These are phyloP conservation scores for Houttuynia cordata DNA, from an alignment of 164 flowering plant genomes.

Conservation along the genomic window DNA sequence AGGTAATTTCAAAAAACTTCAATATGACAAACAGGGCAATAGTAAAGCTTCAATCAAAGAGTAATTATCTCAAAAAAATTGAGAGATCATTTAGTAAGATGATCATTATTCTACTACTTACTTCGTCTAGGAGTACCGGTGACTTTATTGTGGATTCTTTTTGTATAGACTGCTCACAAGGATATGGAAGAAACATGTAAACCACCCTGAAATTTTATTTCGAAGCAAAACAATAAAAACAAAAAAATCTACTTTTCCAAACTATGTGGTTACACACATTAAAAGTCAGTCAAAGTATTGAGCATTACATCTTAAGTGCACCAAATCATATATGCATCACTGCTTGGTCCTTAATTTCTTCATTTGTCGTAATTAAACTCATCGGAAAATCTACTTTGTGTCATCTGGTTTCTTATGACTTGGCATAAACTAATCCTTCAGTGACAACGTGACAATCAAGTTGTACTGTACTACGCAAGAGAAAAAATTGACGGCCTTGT, in stretches of 20 bases:
- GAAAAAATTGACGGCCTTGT: background rate
- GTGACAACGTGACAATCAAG: background rate
- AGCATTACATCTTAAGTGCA: too few relatives aligned
- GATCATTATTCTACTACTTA: slow-evolving; percentile 19
- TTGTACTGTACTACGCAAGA: background rate
- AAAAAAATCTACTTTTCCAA: too few relatives aligned
- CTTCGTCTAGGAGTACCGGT: slow-evolving; percentile 87
- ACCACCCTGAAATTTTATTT: too few relatives aligned
- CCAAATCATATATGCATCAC: background rate
- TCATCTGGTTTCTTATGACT: background rate
- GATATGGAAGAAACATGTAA: slow-evolving; percentile 1
- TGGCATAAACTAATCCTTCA: background rate
- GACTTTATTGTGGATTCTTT: slow-evolving; percentile 57
- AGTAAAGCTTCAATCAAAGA: background rate
- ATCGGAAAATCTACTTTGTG: too few relatives aligned
- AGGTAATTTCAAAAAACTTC: background rate
- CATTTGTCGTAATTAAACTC: too few relatives aligned
- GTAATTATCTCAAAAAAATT: too few relatives aligned
- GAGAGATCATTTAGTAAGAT: too few relatives aligned
- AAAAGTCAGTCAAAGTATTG: too few relatives aligned
- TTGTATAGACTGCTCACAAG: slow-evolving; percentile 51
- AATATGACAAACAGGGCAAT: background rate
- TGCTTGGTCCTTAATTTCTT: background rate
- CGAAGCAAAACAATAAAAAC: too few relatives aligned
- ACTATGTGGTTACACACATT: too few relatives aligned